A percentile compares a stretch with the other conserved stretches of the same genome.
These are phyloP conservation scores for Aspergillus cejpii DNA, from an alignment of 2,329 filamentous ascomycete genomes.

Conservation along the genomic window DNA sequence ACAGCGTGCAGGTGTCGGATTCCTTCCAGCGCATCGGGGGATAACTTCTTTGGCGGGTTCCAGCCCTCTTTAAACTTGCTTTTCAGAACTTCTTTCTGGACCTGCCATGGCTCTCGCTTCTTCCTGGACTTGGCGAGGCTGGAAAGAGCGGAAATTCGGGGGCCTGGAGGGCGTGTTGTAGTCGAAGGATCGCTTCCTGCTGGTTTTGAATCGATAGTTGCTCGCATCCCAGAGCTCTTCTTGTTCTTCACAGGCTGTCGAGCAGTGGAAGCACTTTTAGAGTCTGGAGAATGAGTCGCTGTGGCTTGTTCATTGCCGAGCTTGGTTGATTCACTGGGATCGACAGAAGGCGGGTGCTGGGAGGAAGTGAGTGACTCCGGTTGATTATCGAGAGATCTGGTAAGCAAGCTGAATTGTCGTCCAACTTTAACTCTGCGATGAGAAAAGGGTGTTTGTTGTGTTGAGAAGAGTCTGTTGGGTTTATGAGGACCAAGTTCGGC, in stretches of 20 bases:
- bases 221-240: not conserved
- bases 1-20: constrained; percentile 75
- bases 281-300: not conserved
- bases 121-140: constrained; percentile 14
- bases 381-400: not conserved
- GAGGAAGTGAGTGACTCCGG: not conserved
- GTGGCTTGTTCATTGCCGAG: not conserved
- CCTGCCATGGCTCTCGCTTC: constrained; percentile 57
- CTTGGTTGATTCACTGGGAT: not conserved
- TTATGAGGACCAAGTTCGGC: constrained; percentile 8
- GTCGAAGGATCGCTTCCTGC: not conserved
- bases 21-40: constrained; percentile 84
- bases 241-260: not conserved
- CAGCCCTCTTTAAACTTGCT: constrained; percentile 74
- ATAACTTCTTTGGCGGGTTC: constrained; percentile 77
- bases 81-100: constrained; percentile 67
- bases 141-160: not conserved
- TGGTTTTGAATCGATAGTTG: not conserved
- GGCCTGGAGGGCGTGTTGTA: not conserved
- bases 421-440: constrained; percentile 1
- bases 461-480: constrained; percentile 3
- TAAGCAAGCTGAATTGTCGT: constrained; percentile 6
- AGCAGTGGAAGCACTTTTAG: not conserved
- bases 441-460: constrained; percentile 3
- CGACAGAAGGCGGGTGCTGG: not conserved